Evolutionary conservation across 805 yeast genomes (phyloP).

Genomic region (Yamadazyma takamatsuzukensis): DNA sequence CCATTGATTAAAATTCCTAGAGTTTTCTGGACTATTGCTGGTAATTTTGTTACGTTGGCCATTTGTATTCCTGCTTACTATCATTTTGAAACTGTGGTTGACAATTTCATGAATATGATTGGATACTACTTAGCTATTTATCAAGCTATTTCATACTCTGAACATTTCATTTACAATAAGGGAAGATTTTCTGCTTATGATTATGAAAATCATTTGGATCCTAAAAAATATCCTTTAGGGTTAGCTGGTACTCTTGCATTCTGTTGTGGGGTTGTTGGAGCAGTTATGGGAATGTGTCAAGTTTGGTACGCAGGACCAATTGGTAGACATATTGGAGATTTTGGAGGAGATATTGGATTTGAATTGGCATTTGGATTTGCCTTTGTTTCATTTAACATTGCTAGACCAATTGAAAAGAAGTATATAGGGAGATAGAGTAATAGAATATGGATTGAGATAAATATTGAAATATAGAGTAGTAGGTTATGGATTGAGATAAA

Average conservation of each 20-base stretch:
- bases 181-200: conserved; percentile 60
- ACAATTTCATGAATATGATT: conserved; percentile 85
- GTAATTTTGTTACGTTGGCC: conserved; percentile 75
- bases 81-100: conserved; percentile 67
- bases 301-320: conserved; percentile 77
- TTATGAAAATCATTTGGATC: conserved; percentile 57
- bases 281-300: conserved; percentile 83
- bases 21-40: conserved; percentile 73
- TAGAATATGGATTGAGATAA: no score
- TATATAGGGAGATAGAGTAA: conserved; percentile 56
- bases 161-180: conserved; percentile 75
- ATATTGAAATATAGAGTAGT: no score
- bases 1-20: conserved; percentile 75
- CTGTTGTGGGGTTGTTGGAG: conserved; percentile 82
- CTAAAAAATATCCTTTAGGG: conserved; percentile 65
- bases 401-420: conserved; percentile 65
- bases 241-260: conserved; percentile 74
- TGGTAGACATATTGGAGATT: conserved; percentile 55
- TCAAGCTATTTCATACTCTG: conserved; percentile 69
- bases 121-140: conserved; percentile 90
- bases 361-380: conserved; percentile 70
- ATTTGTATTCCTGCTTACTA: conserved; percentile 87
- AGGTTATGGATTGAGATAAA: no score
- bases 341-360: conserved; percentile 86
- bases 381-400: conserved; percentile 53